phyloP scores from a whole-genome alignment of 2,329 filamentous ascomycete genomes.

The Cyphellophora attinorum region DNA sequence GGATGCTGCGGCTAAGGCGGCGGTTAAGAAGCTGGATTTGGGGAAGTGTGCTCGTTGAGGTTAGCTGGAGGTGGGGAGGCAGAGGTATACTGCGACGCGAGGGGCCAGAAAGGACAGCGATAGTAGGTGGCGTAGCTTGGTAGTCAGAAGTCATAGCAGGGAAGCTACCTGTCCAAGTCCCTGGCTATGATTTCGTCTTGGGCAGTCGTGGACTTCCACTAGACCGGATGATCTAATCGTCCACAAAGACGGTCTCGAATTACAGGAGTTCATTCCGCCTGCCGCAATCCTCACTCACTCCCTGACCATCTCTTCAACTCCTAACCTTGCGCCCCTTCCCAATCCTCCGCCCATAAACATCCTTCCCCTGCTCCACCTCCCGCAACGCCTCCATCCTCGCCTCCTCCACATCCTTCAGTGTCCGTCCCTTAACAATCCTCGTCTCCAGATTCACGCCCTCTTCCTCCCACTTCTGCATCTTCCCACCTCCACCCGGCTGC shows the following conservation, averaged over 20 bases:
- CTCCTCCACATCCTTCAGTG: conserved; percentile 79
- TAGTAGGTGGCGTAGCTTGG: too few species aligned
- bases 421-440: conserved; percentile 68
- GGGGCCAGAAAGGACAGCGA: too few species aligned
- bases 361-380: conserved; percentile 83
- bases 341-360: conserved; percentile 74
- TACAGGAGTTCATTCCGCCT: too few species aligned
- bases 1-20: conserved; percentile 28
- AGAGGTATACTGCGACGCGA: too few species aligned
- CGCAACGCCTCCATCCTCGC: conserved; percentile 88
- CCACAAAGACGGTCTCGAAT: too few species aligned
- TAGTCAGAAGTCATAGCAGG: too few species aligned
- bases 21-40: conserved; percentile 56
- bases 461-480: conserved; percentile 78
- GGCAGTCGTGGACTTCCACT: too few species aligned
- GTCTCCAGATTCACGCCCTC: conserved; percentile 92
- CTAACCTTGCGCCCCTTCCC: conserved; percentile 13
- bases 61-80: too few species aligned
- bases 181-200: too few species aligned
- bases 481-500: conserved; percentile 50
- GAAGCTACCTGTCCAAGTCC: too few species aligned
- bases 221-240: too few species aligned
- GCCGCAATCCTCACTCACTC: neutral
- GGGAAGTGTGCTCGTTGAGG: conserved; percentile 61
- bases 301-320: neutral